These are phyloP conservation scores for Torulaspora pretoriensis DNA, from an alignment of 1,139 yeast species.

Conservation along the genomic window DNA sequence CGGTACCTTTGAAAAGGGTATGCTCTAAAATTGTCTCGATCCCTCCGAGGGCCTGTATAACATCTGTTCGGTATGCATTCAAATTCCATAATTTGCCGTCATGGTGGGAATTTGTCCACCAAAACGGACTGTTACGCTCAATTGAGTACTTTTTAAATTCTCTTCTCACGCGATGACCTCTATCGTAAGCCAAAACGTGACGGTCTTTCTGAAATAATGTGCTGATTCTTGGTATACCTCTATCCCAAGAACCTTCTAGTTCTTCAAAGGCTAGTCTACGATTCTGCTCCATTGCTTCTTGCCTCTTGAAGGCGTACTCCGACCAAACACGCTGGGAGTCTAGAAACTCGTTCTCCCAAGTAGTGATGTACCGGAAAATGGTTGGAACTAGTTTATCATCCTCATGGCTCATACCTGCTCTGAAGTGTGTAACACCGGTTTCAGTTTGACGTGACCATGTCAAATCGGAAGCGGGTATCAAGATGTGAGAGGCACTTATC, in stretches of 20 bases:
- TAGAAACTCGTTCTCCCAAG: constrained; percentile 94
- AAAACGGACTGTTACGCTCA: constrained; percentile 76
- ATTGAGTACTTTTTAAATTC: constrained; percentile 72
- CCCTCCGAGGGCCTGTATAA: constrained; percentile 95
- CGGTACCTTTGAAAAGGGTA: constrained; percentile 92
- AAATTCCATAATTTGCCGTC: constrained; percentile 96
- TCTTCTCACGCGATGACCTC: constrained; percentile 83
- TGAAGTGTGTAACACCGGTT: constrained; percentile 89
- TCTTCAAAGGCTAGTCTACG: constrained; percentile 89
- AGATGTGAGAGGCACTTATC: constrained; percentile 93
- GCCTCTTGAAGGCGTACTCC: constrained; percentile 86
- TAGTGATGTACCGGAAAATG: constrained; percentile 81
- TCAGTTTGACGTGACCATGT: constrained; percentile 92
- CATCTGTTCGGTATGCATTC: constrained; percentile 90
- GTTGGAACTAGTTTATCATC: constrained; percentile 85
- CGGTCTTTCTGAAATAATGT: constrained; percentile 94
- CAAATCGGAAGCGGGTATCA: constrained; percentile 90
- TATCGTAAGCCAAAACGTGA: constrained; percentile 90
- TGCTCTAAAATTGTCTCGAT: constrained; percentile 95
- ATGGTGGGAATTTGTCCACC: constrained; percentile 95
- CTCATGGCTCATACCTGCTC: constrained; percentile 86
- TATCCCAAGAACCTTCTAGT: constrained; percentile 89
- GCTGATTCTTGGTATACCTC: constrained; percentile 94
- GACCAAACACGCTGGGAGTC: constrained; percentile 99
- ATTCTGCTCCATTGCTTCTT: constrained; percentile 81